A percentile compares a stretch with the other conserved stretches of the same genome.
These are phyloP conservation scores for Didymella segeticola DNA, from an alignment of 2,329 filamentous ascomycete genomes.

Conservation along the genomic window DNA sequence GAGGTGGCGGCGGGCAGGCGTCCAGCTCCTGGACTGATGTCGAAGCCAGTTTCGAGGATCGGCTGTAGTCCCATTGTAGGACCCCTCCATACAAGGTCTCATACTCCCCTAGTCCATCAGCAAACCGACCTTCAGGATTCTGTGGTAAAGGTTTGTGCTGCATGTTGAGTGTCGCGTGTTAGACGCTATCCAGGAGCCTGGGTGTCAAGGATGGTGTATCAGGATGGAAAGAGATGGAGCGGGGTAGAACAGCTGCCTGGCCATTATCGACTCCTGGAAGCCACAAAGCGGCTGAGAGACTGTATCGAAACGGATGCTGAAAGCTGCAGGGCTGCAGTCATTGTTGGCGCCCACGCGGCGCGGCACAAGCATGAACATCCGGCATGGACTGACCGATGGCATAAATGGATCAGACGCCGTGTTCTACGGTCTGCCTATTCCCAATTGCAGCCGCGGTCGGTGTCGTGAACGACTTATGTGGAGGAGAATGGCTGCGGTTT, in stretches of 20 bases:
- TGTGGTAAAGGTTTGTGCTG: not conserved
- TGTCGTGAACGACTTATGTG: not conserved
- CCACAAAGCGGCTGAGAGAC: slow-evolving; percentile 4
- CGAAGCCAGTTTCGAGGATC: slow-evolving; percentile 3
- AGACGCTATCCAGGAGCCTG: not conserved
- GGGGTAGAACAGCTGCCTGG: slow-evolving; percentile 5
- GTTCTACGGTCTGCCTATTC: not conserved
- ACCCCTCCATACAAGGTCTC: slow-evolving; percentile 7
- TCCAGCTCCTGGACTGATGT: slow-evolving; percentile 10
- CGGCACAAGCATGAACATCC: not conserved
- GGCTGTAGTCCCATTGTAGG: slow-evolving; percentile 5
- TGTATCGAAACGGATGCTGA: not conserved
- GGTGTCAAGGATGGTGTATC: slow-evolving; percentile 4
- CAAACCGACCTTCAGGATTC: not conserved
- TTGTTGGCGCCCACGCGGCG: not conserved
- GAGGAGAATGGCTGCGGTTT: slow-evolving; percentile 2
- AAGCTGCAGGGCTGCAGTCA: not conserved
- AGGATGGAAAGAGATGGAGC: not conserved
- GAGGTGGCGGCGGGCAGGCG: not conserved
- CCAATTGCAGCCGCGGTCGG: not conserved
- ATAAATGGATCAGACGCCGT: not conserved
- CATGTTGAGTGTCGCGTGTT: slow-evolving; percentile 7
- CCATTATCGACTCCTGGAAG: slow-evolving; percentile 1
- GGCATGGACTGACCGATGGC: slow-evolving; percentile 2
- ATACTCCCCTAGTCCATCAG: slow-evolving; percentile 9